A percentile compares a stretch with the other conserved stretches of the same genome.
Conservation (phyloP, 2,329 filamentous ascomycete genomes). For the Celoporthe dispersa region DNA sequence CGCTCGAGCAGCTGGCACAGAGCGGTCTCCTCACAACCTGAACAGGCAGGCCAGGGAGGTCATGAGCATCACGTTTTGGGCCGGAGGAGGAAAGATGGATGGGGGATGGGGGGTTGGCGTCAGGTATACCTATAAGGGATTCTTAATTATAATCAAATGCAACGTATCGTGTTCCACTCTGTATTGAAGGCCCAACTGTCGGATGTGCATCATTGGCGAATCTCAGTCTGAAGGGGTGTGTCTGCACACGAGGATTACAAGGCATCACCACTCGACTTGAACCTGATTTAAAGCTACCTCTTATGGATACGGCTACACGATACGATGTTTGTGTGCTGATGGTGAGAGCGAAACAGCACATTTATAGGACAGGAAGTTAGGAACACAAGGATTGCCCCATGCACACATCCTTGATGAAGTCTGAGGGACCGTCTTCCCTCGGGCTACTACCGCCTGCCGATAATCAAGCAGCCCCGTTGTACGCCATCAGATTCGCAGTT, state of each 20-base stretch:
- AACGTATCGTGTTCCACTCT: neutral
- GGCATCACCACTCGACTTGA: neutral
- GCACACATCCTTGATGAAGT: neutral
- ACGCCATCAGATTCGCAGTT: slow-evolving; percentile 34
- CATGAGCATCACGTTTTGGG: neutral
- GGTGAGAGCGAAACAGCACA: neutral
- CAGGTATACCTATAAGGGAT: neutral
- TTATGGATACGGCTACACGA: neutral
- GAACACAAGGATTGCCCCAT: neutral
- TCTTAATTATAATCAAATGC: neutral
- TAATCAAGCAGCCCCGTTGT: slow-evolving; percentile 31
- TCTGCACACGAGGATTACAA: too few relatives aligned
- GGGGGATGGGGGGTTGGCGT: too few relatives aligned
- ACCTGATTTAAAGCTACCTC: neutral
- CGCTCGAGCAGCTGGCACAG: slow-evolving; percentile 23
- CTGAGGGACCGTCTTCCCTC: neutral
- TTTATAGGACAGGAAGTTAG: neutral
- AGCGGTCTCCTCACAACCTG: neutral
- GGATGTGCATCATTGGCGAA: neutral
- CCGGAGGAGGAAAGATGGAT: too few relatives aligned
- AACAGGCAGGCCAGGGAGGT: neutral
- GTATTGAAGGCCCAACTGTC: neutral
- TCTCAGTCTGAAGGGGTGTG: too few relatives aligned
- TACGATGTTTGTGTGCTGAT: neutral
- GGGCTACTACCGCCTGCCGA: neutral